phyloP scores from a whole-genome alignment of 306 rosid genomes.

The Cucurbita ficifolia region DNA sequence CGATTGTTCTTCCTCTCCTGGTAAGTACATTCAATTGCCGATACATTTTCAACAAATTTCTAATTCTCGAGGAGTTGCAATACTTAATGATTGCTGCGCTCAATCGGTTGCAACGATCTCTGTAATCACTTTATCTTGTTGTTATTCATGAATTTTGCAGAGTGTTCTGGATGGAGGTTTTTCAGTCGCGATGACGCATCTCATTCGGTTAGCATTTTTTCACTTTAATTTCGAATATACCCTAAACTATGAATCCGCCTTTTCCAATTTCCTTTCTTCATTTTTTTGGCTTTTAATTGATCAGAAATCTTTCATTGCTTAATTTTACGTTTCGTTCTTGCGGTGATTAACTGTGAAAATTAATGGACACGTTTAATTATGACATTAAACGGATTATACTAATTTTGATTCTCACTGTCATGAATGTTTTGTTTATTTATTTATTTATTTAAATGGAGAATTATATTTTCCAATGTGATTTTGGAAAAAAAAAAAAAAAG shows the following conservation, averaged over 20 bases:
- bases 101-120: neutral
- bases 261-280: neutral
- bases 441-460: neutral
- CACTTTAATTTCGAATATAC: conserved; percentile 12
- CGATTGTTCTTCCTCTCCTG: conserved; percentile 41
- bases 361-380: neutral
- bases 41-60: neutral
- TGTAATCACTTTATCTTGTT: neutral
- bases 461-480: neutral
- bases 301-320: neutral
- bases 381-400: neutral
- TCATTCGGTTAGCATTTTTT: conserved; percentile 27
- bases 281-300: too few relatives aligned
- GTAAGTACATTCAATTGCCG: conserved; percentile 13
- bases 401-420: neutral
- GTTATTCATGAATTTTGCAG: conserved; percentile 23
- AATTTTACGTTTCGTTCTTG: neutral
- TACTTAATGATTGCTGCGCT: neutral
- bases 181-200: conserved; percentile 51
- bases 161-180: conserved; percentile 59
- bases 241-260: neutral
- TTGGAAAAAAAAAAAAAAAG: neutral
- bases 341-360: neutral
- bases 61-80: neutral
- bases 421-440: neutral